Percentiles rank a stretch among this genome's conserved stretches.
phyloP scores from a whole-genome alignment of 1,284 basidiomycete species.

The Trametes sp. region DNA sequence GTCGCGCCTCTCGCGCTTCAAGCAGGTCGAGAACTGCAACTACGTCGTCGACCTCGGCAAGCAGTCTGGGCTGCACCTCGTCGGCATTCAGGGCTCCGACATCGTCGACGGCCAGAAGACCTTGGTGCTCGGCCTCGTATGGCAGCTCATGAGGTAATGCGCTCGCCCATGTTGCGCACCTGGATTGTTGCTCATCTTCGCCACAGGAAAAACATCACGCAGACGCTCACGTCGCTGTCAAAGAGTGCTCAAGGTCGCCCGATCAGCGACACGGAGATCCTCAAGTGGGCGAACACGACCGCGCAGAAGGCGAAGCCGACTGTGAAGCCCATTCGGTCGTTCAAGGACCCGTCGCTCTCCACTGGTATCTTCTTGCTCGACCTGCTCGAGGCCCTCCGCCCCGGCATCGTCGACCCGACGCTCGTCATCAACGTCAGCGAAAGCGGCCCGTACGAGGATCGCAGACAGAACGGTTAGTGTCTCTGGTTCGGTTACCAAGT shows the following conservation, averaged over 20 bases:
- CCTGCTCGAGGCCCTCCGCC: constrained; percentile 88
- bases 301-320: constrained; percentile 78
- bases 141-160: constrained; percentile 92
- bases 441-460: constrained; percentile 84
- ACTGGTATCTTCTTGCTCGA: constrained; percentile 96
- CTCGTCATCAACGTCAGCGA: constrained; percentile 76
- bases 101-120: constrained; percentile 94
- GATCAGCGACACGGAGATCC: constrained; percentile 92
- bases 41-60: constrained; percentile 94
- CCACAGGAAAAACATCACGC: constrained; percentile 85
- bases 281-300: constrained; percentile 94
- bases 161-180: too few species aligned
- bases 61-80: constrained; percentile 93
- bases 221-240: constrained; percentile 85
- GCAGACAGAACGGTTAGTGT: constrained; percentile 86
- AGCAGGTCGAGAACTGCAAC: constrained; percentile 98
- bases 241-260: constrained; percentile 78
- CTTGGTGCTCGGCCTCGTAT: constrained; percentile 93
- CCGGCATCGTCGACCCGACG: constrained; percentile 94
- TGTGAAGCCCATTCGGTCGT: constrained; percentile 83
- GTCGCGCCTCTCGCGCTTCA: constrained; percentile 91
- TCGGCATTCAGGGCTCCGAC: constrained; percentile 97
- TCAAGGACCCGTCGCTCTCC: constrained; percentile 93
- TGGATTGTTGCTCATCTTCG: background rate
- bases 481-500: background rate